These are phyloP conservation scores for Cyberlindnera misumaiensis DNA, from an alignment of 805 yeast genomes.

Conservation along the genomic window DNA sequence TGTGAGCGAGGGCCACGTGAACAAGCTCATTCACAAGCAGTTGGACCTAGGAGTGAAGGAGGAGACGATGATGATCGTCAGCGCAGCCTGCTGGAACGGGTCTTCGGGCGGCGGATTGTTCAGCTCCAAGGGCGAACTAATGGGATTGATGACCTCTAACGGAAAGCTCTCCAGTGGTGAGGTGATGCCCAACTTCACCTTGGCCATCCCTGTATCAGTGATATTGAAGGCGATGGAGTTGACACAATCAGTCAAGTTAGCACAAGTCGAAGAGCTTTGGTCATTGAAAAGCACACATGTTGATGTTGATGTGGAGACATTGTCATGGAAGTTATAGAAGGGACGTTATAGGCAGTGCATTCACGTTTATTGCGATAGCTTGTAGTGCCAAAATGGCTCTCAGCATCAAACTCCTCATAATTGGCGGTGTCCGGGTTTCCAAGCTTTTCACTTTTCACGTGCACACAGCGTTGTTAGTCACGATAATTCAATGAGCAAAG, in stretches of 20 bases:
- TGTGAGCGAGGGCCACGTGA: slow-evolving; percentile 18
- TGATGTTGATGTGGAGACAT: slow-evolving; percentile 4
- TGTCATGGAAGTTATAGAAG: slow-evolving; percentile 1
- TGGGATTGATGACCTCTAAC: slow-evolving; percentile 26
- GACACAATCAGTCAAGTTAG: slow-evolving; percentile 7
- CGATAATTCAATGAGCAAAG: too few species aligned
- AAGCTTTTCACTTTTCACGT: too few species aligned
- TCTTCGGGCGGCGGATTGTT: slow-evolving; percentile 26
- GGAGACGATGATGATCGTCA: slow-evolving; percentile 16
- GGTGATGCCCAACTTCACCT: slow-evolving; percentile 22
- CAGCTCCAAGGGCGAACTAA: slow-evolving; percentile 16
- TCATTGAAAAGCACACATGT: slow-evolving; percentile 17
- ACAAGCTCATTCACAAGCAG: slow-evolving; percentile 10
- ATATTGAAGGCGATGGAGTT: slow-evolving; percentile 18
- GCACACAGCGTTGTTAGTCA: not conserved
- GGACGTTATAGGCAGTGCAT: not conserved
- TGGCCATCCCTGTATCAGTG: slow-evolving; percentile 21
- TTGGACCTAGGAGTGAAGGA: slow-evolving; percentile 1
- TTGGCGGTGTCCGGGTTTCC: too few species aligned
- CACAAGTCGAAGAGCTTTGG: slow-evolving; percentile 18
- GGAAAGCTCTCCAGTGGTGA: slow-evolving; percentile 23
- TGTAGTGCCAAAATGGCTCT: too few species aligned
- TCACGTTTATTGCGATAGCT: not conserved
- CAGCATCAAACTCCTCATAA: too few species aligned
- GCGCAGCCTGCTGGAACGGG: slow-evolving; percentile 26